Evolutionary conservation across 306 rosid species (phyloP), one percentile per base, ranked within the genome.

Genomic region (Rubus idaeus): DNA sequence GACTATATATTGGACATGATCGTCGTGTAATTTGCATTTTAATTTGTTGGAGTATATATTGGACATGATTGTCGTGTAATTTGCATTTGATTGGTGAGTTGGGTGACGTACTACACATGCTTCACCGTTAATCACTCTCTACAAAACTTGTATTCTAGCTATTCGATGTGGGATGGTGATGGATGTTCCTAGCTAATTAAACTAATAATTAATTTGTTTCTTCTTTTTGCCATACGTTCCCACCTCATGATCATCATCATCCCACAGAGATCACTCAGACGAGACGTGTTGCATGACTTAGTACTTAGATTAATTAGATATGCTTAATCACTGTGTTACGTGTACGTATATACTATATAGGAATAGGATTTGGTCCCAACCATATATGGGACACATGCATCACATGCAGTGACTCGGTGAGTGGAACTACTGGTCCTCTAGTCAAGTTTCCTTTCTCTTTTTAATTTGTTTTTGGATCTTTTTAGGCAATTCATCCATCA

Each of bases 61-160:
- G 41, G 20, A 50, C 39, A 46, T 45, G 55, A 65, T 58, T 39
- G 37, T 58, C 64, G 64, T 58, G 64, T 35, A 23, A 60, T 21
- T 23, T 51, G 63, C 14, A 56, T 56, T 56, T 57, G 13, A 56
- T 20, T 20, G 14, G 10, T 42, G 37, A 68, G 12, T 20, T 53
- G 8, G 9, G 26, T 5, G 26, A 70, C 53, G n/a, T 37, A 10
- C 42, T 4, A 50, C 75, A 53, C 76, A 72, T 72, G 76, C 20
- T 41, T 18, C 23, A 20, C 75, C 67, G 67, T 41, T 41, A 56
- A 73, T 73, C 21, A 53, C 76, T 71, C 63, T 37, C 8, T 41
- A 10, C 12, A 3, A 20, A 6, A 21, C 1, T 53, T 20, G 3
- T 72, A 39, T 40, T 72, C 26, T 72, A 72, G 35, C 35, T 30